phyloP scores from a whole-genome alignment of 1,284 basidiomycete species.

The Sporisorium exsertum region DNA sequence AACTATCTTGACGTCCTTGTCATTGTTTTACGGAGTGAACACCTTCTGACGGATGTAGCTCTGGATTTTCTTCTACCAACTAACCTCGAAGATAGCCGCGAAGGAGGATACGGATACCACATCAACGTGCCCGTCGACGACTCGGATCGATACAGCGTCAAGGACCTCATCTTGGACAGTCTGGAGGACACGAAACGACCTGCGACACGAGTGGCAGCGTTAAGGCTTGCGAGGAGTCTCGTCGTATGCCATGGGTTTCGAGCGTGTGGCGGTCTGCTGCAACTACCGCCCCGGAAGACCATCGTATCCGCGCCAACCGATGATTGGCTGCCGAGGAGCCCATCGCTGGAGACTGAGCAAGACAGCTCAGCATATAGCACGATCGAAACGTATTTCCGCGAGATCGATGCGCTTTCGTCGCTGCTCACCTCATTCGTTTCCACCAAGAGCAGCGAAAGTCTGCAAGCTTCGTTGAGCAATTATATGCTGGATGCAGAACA shows the following conservation, averaged over 20 bases:
- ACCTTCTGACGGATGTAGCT: slow-evolving; percentile 54
- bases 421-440: slow-evolving; percentile 31
- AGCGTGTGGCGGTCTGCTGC: slow-evolving; percentile 30
- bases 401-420: slow-evolving; percentile 41
- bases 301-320: background rate
- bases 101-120: slow-evolving; percentile 8
- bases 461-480: slow-evolving; percentile 43
- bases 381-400: slow-evolving; percentile 32
- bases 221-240: slow-evolving; percentile 52
- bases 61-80: slow-evolving; percentile 49
- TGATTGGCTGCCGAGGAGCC: slow-evolving; percentile 17
- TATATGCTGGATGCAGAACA: slow-evolving; percentile 84
- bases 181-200: slow-evolving; percentile 27
- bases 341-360: background rate
- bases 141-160: slow-evolving; percentile 49
- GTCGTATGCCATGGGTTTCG: slow-evolving; percentile 54
- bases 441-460: slow-evolving; percentile 9
- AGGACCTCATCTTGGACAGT: slow-evolving; percentile 59
- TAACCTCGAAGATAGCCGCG: background rate
- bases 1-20: slow-evolving; percentile 83
- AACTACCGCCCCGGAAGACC: slow-evolving; percentile 23
- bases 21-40: slow-evolving; percentile 52
- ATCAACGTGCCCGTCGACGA: slow-evolving; percentile 30
- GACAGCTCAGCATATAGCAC: slow-evolving; percentile 1
- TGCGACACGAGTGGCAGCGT: slow-evolving; percentile 43